These are phyloP conservation scores for Wickerhamomyces strasburgensis DNA, from an alignment of 805 yeast species.

Conservation along the genomic window DNA sequence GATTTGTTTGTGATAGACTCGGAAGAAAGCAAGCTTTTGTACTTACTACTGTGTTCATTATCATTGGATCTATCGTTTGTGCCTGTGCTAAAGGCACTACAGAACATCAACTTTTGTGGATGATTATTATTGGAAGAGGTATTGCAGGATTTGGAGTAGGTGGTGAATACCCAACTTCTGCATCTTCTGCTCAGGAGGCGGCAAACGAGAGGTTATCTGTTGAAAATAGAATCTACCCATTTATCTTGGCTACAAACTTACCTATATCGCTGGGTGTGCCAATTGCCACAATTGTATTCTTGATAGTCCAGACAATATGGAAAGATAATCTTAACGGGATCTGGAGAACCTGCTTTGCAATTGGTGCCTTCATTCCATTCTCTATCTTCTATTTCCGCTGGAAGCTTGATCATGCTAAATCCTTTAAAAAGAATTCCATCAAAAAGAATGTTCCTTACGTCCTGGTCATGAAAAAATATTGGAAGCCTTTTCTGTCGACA, in stretches of 20 bases:
- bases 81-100: constrained; percentile 55
- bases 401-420: constrained; percentile 33
- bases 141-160: constrained; percentile 61
- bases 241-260: constrained; percentile 40
- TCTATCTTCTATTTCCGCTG: constrained; percentile 12
- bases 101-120: constrained; percentile 42
- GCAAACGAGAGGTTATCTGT: constrained; percentile 39
- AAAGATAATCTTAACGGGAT: constrained; percentile 30
- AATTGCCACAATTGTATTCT: constrained; percentile 39
- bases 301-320: constrained; percentile 40
- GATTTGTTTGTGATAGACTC: constrained; percentile 51
- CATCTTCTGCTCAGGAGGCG: constrained; percentile 58
- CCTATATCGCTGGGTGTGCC: constrained; percentile 46
- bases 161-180: constrained; percentile 64
- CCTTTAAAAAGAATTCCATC: constrained; percentile 41
- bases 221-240: constrained; percentile 37
- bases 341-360: constrained; percentile 46
- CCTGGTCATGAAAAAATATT: constrained; percentile 27
- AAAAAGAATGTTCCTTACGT: constrained; percentile 8
- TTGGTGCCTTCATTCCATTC: constrained; percentile 37
- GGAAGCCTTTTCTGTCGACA: constrained; percentile 48
- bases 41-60: constrained; percentile 51
- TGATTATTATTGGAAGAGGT: constrained; percentile 50
- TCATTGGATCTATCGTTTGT: constrained; percentile 52
- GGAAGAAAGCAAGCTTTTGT: constrained; percentile 60